Conservation (phyloP, 352 stramenopile genomes). For the Paralagenidium karlingii region DNA sequence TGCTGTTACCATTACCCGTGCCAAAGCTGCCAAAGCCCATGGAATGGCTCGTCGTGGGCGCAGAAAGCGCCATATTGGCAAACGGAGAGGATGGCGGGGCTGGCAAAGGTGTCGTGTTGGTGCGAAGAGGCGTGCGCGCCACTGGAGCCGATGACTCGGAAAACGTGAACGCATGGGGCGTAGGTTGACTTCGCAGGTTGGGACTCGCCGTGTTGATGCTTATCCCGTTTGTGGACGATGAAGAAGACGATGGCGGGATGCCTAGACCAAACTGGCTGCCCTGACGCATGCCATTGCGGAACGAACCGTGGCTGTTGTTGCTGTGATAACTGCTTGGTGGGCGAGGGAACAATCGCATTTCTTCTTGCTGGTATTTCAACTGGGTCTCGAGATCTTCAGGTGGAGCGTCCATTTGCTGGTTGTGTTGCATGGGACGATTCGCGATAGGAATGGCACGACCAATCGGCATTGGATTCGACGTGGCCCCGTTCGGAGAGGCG, state of each 20-base stretch:
- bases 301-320: conserved; percentile 14
- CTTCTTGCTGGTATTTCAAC: conserved; percentile 54
- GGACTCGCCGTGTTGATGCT: too few species aligned
- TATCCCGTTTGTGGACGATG: neutral
- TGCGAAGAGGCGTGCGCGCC: conserved; percentile 13
- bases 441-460: too few species aligned
- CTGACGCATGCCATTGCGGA: conserved; percentile 7
- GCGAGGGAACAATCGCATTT: conserved; percentile 64
- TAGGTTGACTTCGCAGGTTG: too few species aligned
- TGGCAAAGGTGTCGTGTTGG: conserved; percentile 33
- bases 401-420: conserved; percentile 22
- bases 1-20: conserved; percentile 12
- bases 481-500: conserved; percentile 2
- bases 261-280: conserved; percentile 4
- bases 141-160: conserved; percentile 26
- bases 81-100: conserved; percentile 56
- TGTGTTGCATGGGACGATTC: too few species aligned
- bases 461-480: too few species aligned
- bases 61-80: conserved; percentile 52
- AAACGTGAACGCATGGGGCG: conserved; percentile 58
- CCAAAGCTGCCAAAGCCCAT: conserved; percentile 14
- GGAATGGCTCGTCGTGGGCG: conserved; percentile 30
- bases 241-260: neutral
- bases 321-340: conserved; percentile 24
- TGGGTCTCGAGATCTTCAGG: conserved; percentile 55